phyloP scores from a whole-genome alignment of 176 grass and related monocot species.

The Rhynchospora pubera region DNA sequence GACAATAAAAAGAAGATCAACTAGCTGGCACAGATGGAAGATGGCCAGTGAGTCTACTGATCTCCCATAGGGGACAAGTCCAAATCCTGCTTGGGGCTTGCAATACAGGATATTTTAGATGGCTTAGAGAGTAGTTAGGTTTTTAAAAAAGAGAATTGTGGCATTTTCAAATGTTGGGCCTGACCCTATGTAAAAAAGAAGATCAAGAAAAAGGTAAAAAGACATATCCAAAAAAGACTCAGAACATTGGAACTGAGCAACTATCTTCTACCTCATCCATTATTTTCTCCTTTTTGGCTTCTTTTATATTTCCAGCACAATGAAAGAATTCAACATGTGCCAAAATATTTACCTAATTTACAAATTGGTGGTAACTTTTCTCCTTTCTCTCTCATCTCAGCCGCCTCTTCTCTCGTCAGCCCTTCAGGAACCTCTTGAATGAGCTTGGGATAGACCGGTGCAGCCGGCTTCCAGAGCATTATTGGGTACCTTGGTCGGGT shows the following conservation, averaged over 20 bases:
- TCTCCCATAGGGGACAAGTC: too few species aligned
- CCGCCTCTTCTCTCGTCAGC: slow-evolving; percentile 72
- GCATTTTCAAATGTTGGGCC: too few species aligned
- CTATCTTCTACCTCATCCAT: background rate
- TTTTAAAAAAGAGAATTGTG: too few species aligned
- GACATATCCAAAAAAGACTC: too few species aligned
- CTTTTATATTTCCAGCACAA: background rate
- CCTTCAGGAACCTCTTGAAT: slow-evolving; percentile 85
- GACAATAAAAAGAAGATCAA: background rate
- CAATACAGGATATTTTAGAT: too few species aligned
- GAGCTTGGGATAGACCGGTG: slow-evolving; percentile 82
- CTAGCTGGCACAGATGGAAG: background rate
- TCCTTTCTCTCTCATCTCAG: slow-evolving; percentile 75
- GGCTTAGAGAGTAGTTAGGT: too few species aligned
- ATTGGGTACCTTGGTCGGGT: slow-evolving; percentile 73
- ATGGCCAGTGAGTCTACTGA: too few species aligned
- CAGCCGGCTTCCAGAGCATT: slow-evolving; percentile 96
- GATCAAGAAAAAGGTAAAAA: too few species aligned
- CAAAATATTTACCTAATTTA: slow-evolving; percentile 71
- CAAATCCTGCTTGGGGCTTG: too few species aligned
- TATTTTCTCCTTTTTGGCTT: background rate
- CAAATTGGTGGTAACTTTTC: slow-evolving; percentile 66
- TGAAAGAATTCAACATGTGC: slow-evolving; percentile 2
- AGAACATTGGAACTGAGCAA: too few species aligned
- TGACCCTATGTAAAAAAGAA: too few species aligned